Percentiles rank a stretch among this genome's conserved stretches.
Evolutionary conservation across 495 filamentous ascomycete species (phyloP).

Genomic region (Schizothecium vesticola): DNA sequence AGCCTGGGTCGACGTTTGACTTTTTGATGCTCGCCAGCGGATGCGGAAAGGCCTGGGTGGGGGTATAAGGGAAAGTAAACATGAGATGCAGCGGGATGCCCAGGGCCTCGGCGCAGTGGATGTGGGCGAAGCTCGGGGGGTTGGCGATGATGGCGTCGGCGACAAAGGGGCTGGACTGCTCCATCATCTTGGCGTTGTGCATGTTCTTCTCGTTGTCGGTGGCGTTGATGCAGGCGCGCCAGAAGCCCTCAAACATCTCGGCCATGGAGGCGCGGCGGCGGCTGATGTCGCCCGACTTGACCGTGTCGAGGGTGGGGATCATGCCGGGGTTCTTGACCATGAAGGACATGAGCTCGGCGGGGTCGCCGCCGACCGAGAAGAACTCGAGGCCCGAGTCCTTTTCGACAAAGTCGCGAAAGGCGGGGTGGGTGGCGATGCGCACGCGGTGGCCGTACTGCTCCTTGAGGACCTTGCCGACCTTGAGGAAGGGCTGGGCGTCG

Average conservation of each 20-base stretch:
- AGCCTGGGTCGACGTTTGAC: slow-evolving; percentile 53
- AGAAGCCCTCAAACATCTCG: slow-evolving; percentile 70
- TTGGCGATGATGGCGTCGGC: slow-evolving; percentile 82
- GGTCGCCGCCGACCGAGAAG: slow-evolving; percentile 75
- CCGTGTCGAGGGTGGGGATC: slow-evolving; percentile 62
- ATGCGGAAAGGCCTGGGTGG: slow-evolving; percentile 65
- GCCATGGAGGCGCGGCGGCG: slow-evolving; percentile 62
- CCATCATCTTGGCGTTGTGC: slow-evolving; percentile 52
- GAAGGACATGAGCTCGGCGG: slow-evolving; percentile 74
- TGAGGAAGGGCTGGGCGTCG: slow-evolving; percentile 74
- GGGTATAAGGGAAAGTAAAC: slow-evolving; percentile 76
- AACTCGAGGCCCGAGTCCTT: slow-evolving; percentile 67
- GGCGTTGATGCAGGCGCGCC: slow-evolving; percentile 66
- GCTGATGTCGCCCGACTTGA: slow-evolving; percentile 63
- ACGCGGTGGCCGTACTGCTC: slow-evolving; percentile 65
- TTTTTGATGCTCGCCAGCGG: slow-evolving; percentile 65
- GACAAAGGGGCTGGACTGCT: slow-evolving; percentile 56
- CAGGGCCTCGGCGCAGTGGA: slow-evolving; percentile 76
- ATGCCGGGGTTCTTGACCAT: slow-evolving; percentile 84
- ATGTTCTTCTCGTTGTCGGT: slow-evolving; percentile 53
- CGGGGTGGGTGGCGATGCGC: slow-evolving; percentile 68
- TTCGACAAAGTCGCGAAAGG: slow-evolving; percentile 62
- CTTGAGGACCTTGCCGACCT: slow-evolving; percentile 59
- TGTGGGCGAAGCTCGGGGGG: slow-evolving; percentile 73
- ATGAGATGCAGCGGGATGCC: slow-evolving; percentile 75